Conservation (phyloP, 805 yeast species). For the Candida namnaoensis region DNA sequence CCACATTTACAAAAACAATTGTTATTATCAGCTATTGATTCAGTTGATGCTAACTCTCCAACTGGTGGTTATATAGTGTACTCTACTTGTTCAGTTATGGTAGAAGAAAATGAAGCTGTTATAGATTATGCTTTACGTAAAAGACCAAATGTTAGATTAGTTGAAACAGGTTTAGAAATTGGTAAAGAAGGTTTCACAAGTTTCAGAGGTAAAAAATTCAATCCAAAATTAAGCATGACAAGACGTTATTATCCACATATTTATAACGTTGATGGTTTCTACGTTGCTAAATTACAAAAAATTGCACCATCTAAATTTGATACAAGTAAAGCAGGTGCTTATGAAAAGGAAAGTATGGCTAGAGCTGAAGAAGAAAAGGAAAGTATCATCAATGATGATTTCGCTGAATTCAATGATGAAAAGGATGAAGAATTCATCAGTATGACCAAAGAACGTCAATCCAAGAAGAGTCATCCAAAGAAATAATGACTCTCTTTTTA, state of each 20-base stretch:
- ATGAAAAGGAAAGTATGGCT: conserved; percentile 76
- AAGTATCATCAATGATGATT: conserved; percentile 69
- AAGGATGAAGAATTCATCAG: conserved; percentile 69
- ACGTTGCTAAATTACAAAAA: conserved; percentile 93
- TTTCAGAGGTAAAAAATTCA: conserved; percentile 87
- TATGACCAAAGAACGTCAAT: conserved; percentile 53
- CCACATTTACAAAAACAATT: conserved; percentile 96
- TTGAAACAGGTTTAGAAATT: conserved; percentile 84
- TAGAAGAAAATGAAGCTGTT: conserved; percentile 97
- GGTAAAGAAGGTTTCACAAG: conserved; percentile 96
- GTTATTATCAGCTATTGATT: conserved; percentile 89
- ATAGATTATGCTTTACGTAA: conserved; percentile 96
- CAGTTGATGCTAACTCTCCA: conserved; percentile 86
- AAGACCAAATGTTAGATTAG: conserved; percentile 92
- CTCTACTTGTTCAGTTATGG: conserved; percentile 97
- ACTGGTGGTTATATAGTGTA: conserved; percentile 94
- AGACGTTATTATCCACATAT: conserved; percentile 98
- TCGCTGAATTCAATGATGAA: conserved; percentile 70
- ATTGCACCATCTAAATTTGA: conserved; percentile 81
- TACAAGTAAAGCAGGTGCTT: conserved; percentile 78
- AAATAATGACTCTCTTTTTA: background rate
- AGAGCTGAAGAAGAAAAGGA: conserved; percentile 75
- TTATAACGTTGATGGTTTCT: conserved; percentile 97
- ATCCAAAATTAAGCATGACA: conserved; percentile 67
- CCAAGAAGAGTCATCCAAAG: conserved; percentile 63